phyloP scores from a whole-genome alignment of 1,284 basidiomycete genomes.

The Inonotus obliquus region DNA sequence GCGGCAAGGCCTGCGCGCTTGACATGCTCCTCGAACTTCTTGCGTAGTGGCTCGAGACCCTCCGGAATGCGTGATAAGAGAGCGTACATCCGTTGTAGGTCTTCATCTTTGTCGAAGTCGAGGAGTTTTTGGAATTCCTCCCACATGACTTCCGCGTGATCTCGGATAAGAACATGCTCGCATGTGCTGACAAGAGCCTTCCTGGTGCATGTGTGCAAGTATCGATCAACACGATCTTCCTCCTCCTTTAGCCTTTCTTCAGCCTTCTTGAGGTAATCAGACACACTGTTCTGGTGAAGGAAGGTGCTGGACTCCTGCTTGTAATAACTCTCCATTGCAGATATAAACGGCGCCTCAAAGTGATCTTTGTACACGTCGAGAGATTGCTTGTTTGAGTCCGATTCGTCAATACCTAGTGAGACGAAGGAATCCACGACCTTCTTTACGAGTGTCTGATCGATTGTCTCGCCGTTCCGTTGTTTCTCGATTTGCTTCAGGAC shows the following conservation, averaged over 20 bases:
- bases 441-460: conserved; percentile 93
- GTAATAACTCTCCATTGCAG: conserved; percentile 90
- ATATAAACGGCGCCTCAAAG: conserved; percentile 88
- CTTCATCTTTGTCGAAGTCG: conserved; percentile 91
- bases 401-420: conserved; percentile 90
- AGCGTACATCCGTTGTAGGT: conserved; percentile 93
- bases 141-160: conserved; percentile 86
- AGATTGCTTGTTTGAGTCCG: conserved; percentile 87
- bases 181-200: conserved; percentile 87
- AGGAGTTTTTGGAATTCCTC: conserved; percentile 92
- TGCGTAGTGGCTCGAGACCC: conserved; percentile 88
- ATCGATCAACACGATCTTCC: conserved; percentile 92
- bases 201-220: conserved; percentile 85
- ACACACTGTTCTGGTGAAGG: conserved; percentile 85
- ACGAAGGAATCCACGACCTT: conserved; percentile 97
- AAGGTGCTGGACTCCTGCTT: conserved; percentile 87
- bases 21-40: conserved; percentile 93
- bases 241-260: conserved; percentile 92
- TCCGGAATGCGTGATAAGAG: conserved; percentile 86
- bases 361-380: conserved; percentile 93
- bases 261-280: conserved; percentile 96
- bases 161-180: conserved; percentile 89
- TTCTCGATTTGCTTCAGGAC: conserved; percentile 87
- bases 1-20: conserved; percentile 85
- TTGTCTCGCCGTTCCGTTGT: conserved; percentile 91